Percentiles rank a stretch among this genome's conserved stretches.
Evolutionary conservation across 441 rosid species (phyloP).

Genomic region (Geranium incanum): DNA sequence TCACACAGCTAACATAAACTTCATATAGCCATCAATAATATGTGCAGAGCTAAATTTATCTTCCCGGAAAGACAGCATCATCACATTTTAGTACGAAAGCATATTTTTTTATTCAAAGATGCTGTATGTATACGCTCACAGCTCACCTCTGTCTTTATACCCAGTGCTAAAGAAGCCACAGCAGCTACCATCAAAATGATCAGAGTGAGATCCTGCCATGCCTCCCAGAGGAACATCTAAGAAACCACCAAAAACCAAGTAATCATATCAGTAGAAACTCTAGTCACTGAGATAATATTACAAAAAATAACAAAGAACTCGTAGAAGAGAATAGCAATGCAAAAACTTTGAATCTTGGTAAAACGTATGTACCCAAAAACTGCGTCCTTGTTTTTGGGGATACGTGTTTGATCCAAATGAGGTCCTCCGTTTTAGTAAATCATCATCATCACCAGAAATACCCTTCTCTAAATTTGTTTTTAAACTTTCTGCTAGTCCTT

Average conservation of each 20-base stretch:
- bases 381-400: slow-evolving; percentile 86
- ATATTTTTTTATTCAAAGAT: too few species aligned
- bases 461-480: slow-evolving; percentile 78
- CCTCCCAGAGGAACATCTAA: slow-evolving; percentile 96
- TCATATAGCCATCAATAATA: not conserved
- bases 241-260: slow-evolving; percentile 5
- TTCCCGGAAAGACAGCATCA: not conserved
- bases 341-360: not conserved
- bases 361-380: slow-evolving; percentile 64
- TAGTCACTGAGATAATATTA: slow-evolving; percentile 9
- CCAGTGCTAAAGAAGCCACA: slow-evolving; percentile 70
- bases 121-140: too few species aligned
- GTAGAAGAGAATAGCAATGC: slow-evolving; percentile 7
- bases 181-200: slow-evolving; percentile 88
- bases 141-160: slow-evolving; percentile 83
- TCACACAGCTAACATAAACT: too few species aligned
- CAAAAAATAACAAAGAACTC: not conserved
- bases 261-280: not conserved
- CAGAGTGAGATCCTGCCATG: slow-evolving; percentile 92
- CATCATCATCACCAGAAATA: slow-evolving; percentile 61
- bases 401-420: slow-evolving; percentile 89
- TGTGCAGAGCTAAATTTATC: not conserved
- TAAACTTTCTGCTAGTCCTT: slow-evolving; percentile 50
- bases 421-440: slow-evolving; percentile 52
- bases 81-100: too few species aligned